phyloP scores from a whole-genome alignment of 345 rosid genomes.

The Mangifera indica region DNA sequence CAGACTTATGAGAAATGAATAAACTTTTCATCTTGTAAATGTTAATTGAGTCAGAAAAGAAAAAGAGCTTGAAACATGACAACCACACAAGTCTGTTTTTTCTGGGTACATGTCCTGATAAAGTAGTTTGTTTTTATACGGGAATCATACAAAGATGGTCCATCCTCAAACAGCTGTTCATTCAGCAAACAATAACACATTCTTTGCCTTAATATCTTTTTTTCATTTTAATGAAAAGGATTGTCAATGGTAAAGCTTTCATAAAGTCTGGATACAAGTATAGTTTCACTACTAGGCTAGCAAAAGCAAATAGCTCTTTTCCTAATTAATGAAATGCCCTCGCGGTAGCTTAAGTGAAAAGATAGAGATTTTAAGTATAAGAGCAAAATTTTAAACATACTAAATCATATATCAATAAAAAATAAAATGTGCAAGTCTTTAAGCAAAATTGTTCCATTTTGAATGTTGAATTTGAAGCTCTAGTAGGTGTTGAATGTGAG shows the following conservation, averaged over 20 bases:
- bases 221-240: neutral
- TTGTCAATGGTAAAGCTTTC: neutral
- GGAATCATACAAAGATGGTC: conserved; percentile 13
- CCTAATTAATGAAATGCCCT: neutral
- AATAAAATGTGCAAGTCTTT: too few relatives aligned
- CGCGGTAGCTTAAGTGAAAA: too few relatives aligned
- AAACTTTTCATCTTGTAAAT: too few relatives aligned
- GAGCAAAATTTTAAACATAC: too few relatives aligned
- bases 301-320: neutral
- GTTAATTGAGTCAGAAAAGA: too few relatives aligned
- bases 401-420: too few relatives aligned
- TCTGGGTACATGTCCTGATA: neutral
- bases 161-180: conserved; percentile 7
- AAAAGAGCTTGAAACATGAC: neutral
- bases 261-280: neutral
- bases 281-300: neutral
- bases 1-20: too few relatives aligned
- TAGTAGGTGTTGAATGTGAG: conserved; percentile 10
- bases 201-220: neutral
- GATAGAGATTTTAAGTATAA: too few relatives aligned
- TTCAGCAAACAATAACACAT: conserved; percentile 1
- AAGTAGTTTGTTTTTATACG: neutral
- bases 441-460: too few relatives aligned
- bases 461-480: neutral
- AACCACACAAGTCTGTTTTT: neutral